Evolutionary conservation across 192 early-diverging fungal genomes (phyloP).

Genomic region (Coemansia biformis): DNA sequence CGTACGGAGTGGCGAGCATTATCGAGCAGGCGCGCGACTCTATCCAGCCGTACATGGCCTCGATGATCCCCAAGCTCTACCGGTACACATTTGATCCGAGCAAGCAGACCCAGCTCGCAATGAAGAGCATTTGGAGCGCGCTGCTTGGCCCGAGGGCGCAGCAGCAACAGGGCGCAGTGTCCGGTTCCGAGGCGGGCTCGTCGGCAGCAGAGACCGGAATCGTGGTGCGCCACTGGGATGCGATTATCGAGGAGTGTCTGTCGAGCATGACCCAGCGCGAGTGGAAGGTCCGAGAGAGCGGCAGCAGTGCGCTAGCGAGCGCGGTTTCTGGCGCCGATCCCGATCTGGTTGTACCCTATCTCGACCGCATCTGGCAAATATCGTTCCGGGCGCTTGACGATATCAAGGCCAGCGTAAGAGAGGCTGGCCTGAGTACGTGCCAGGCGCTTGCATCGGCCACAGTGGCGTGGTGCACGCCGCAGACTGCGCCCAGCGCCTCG

Average conservation of each 20-base stretch:
- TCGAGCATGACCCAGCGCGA: constrained; percentile 68
- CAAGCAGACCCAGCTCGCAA: constrained; percentile 74
- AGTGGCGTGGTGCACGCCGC: constrained; percentile 72
- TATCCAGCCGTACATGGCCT: constrained; percentile 70
- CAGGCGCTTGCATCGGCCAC: constrained; percentile 75
- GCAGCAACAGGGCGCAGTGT: not conserved
- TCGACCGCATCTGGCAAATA: constrained; percentile 85
- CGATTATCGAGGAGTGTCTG: constrained; percentile 78
- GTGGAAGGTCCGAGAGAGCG: constrained; percentile 85
- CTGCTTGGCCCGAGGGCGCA: constrained; percentile 52
- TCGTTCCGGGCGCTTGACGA: constrained; percentile 87
- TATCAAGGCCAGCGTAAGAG: constrained; percentile 87
- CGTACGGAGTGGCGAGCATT: constrained; percentile 79
- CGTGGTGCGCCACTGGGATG: constrained; percentile 41
- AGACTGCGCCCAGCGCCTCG: constrained; percentile 13
- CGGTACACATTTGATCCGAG: constrained; percentile 90
- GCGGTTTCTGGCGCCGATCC: constrained; percentile 16
- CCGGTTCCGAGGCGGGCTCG: not conserved
- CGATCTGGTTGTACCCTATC: constrained; percentile 50
- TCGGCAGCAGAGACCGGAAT: constrained; percentile 8
- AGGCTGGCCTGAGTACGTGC: constrained; percentile 75
- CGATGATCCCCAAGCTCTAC: constrained; percentile 79
- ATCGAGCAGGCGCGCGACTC: constrained; percentile 73
- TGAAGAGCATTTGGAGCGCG: constrained; percentile 86
- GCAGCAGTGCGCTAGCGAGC: constrained; percentile 45